Evolutionary conservation across 2,329 filamentous ascomycete genomes (phyloP).

Genomic region (Aquanectria penicillioides): DNA sequence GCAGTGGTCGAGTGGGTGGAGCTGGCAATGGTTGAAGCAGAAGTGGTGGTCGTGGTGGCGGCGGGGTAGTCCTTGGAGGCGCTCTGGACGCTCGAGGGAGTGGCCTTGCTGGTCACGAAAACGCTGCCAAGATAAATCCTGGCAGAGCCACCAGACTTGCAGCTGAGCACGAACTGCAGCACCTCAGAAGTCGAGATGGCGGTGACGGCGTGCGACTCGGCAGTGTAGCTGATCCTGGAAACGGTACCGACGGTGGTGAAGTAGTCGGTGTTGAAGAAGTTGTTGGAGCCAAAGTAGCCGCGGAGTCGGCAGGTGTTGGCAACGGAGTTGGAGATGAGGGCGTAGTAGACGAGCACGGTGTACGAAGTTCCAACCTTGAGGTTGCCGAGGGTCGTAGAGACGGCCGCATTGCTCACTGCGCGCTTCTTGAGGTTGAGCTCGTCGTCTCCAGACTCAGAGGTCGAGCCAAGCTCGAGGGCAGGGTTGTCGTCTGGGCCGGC

Average conservation of each 20-base stretch:
- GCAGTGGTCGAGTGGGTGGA: background rate
- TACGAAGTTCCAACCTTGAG: background rate
- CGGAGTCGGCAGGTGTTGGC: slow-evolving; percentile 1
- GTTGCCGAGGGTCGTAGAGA: background rate
- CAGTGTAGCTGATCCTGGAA: background rate
- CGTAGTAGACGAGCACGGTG: slow-evolving; percentile 1
- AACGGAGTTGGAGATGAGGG: background rate
- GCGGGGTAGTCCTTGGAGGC: no score
- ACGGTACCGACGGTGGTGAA: background rate
- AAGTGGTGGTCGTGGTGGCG: background rate
- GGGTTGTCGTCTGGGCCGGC: background rate
- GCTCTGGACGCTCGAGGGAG: no score
- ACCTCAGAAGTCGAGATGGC: background rate
- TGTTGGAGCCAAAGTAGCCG: background rate
- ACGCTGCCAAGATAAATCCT: background rate
- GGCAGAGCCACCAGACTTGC: background rate
- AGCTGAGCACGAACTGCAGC: slow-evolving; percentile 1
- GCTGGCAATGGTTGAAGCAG: background rate
- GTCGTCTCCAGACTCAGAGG: background rate
- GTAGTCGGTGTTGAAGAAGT: slow-evolving; percentile 1
- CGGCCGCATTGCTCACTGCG: background rate
- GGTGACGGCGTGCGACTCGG: background rate
- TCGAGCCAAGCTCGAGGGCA: slow-evolving; percentile 1
- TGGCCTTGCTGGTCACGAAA: background rate
- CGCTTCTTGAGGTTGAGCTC: slow-evolving; percentile 5